Evolutionary conservation across 495 filamentous ascomycete species (phyloP).

Genomic region (Aspergillus asperescens): DNA sequence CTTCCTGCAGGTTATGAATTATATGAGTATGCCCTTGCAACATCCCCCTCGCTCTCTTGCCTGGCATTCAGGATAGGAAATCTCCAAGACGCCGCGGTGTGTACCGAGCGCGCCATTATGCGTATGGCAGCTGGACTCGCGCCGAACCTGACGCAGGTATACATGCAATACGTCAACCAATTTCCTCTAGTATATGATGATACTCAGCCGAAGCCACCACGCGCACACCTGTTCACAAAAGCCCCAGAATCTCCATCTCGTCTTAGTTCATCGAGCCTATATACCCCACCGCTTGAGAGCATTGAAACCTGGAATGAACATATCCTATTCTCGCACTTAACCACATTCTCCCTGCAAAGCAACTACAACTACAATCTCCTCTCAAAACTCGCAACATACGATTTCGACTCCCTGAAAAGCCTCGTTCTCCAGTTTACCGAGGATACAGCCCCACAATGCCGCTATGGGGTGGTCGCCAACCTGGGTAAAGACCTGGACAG

Average conservation of each 20-base stretch:
- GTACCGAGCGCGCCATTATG: not conserved
- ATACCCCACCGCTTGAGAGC: not conserved
- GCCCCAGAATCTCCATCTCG: not conserved
- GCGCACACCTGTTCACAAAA: not conserved
- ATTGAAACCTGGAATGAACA: not conserved
- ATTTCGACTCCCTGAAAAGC: not conserved
- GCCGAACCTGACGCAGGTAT: conserved; percentile 1
- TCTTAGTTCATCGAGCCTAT: not conserved
- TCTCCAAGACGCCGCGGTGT: not conserved
- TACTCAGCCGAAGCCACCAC: not conserved
- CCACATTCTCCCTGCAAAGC: not conserved
- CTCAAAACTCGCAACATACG: not conserved
- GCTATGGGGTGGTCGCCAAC: not conserved
- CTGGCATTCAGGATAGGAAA: not conserved
- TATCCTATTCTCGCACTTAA: not conserved
- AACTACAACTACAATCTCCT: not conserved
- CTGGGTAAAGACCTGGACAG: not conserved
- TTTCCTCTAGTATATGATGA: conserved; percentile 1
- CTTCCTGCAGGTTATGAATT: not conserved
- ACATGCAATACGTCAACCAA: conserved; percentile 1
- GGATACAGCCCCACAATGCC: not conserved
- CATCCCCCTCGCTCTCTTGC: not conserved
- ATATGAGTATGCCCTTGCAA: conserved; percentile 1
- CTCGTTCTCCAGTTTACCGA: not conserved
- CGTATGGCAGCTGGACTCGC: not conserved